Percentiles rank a stretch among this genome's conserved stretches.
Conservation (phyloP, 2,329 filamentous ascomycete genomes). For the Trichoderma endophyticum region DNA sequence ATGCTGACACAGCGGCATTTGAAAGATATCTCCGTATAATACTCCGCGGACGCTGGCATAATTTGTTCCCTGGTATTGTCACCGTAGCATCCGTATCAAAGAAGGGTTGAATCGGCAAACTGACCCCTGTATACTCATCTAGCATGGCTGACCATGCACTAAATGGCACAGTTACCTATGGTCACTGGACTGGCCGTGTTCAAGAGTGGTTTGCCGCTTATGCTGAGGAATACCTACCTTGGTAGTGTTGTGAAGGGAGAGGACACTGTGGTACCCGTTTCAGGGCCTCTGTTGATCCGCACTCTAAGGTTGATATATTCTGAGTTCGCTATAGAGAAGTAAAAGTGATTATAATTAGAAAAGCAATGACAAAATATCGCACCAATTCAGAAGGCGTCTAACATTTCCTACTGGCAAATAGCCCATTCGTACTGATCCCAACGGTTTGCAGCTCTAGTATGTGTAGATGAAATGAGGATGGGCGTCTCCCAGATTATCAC, state of each 20-base stretch:
- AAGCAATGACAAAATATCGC: background rate
- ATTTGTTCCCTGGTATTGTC: background rate
- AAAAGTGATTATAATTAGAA: background rate
- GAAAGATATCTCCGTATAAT: background rate
- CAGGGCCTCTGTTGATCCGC: background rate
- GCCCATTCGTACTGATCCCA: background rate
- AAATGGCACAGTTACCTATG: background rate
- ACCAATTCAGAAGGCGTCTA: background rate
- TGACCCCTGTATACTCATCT: background rate
- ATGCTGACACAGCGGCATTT: background rate
- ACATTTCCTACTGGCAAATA: background rate
- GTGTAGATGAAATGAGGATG: constrained; percentile 12
- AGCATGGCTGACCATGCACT: background rate
- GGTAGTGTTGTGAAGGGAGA: background rate
- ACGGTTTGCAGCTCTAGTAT: background rate
- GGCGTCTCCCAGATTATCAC: constrained; percentile 10
- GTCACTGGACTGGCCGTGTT: background rate
- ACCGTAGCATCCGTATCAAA: background rate
- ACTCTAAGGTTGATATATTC: background rate
- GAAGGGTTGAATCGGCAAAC: background rate
- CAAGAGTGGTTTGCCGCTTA: background rate
- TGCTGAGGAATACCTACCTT: background rate
- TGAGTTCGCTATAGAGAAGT: background rate
- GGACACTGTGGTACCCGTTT: background rate
- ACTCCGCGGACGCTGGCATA: background rate